These are phyloP conservation scores for Candida stauntonica DNA, from an alignment of 805 yeast genomes.

Conservation along the genomic window DNA sequence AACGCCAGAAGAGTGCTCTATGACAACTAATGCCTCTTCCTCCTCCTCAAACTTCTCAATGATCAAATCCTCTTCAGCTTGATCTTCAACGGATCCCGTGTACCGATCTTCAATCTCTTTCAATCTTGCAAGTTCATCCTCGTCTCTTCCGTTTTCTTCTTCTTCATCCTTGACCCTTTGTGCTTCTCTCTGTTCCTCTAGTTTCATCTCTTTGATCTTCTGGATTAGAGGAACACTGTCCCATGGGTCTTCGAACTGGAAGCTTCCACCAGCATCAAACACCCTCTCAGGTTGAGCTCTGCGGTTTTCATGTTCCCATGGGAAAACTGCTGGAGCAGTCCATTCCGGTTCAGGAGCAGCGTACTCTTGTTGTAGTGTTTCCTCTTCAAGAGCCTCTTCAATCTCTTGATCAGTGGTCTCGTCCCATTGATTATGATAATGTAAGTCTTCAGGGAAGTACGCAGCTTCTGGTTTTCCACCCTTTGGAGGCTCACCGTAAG, in stretches of 20 bases:
- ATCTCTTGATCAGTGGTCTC: slow-evolving; percentile 1
- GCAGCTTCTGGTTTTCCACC: slow-evolving; percentile 27
- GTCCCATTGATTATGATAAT: slow-evolving; percentile 21
- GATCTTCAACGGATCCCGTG: slow-evolving; percentile 11
- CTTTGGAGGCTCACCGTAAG: slow-evolving; percentile 39
- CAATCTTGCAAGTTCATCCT: slow-evolving; percentile 18
- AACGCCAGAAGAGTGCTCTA: too few species aligned
- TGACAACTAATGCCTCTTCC: slow-evolving; percentile 2
- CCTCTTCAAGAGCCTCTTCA: slow-evolving; percentile 1
- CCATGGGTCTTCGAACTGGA: slow-evolving; percentile 17
- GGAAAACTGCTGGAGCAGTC: slow-evolving; percentile 27
- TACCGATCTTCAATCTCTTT: slow-evolving; percentile 20
- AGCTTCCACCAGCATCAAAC: slow-evolving; percentile 15
- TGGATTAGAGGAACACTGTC: slow-evolving; percentile 20
- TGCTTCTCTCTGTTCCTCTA: slow-evolving; percentile 8
- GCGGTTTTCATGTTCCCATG: slow-evolving; percentile 27
- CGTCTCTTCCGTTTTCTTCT: slow-evolving; percentile 18
- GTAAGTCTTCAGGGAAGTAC: slow-evolving; percentile 19
- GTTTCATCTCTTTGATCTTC: slow-evolving; percentile 17
- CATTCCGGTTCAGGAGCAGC: slow-evolving; percentile 4
- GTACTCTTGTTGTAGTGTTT: slow-evolving; percentile 3
- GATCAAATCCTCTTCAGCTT: neutral
- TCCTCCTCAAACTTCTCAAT: slow-evolving; percentile 1
- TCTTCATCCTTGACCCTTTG: slow-evolving; percentile 18
- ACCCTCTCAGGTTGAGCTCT: slow-evolving; percentile 19